These are phyloP conservation scores for Lentinula guzmanii DNA, from an alignment of 768 basidiomycete species.

Conservation along the genomic window DNA sequence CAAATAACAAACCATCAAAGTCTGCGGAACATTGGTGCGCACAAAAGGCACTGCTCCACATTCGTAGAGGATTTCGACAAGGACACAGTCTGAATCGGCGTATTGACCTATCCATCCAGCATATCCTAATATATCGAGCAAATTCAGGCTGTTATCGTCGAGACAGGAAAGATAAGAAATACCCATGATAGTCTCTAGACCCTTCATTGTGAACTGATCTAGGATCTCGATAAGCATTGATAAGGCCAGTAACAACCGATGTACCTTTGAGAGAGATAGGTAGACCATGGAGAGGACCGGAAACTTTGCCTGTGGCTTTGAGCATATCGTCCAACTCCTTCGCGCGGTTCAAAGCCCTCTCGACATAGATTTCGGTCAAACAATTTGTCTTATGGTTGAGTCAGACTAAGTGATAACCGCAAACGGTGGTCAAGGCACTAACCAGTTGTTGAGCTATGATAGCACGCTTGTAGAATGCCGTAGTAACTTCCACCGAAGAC, in stretches of 20 bases:
- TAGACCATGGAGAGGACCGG: slow-evolving; percentile 47
- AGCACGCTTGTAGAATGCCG: slow-evolving; percentile 61
- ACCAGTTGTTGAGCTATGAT: slow-evolving; percentile 65
- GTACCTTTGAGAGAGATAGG: slow-evolving; percentile 37
- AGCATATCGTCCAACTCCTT: slow-evolving; percentile 43
- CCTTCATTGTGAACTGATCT: slow-evolving; percentile 62
- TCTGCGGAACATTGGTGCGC: slow-evolving; percentile 71
- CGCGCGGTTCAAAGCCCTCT: slow-evolving; percentile 42
- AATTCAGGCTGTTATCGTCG: neutral
- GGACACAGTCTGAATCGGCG: slow-evolving; percentile 50
- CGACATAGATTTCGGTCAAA: slow-evolving; percentile 53
- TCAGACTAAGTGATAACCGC: neutral
- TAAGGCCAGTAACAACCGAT: neutral
- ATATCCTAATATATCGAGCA: slow-evolving; percentile 42
- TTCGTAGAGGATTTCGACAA: slow-evolving; percentile 62
- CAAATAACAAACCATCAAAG: slow-evolving; percentile 55
- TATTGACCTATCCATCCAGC: slow-evolving; percentile 64
- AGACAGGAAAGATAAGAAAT: neutral
- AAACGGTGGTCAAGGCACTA: slow-evolving; percentile 9
- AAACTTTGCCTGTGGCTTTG: slow-evolving; percentile 35
- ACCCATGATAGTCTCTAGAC: slow-evolving; percentile 67
- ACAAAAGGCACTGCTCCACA: slow-evolving; percentile 70
- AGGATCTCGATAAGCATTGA: neutral
- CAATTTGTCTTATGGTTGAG: slow-evolving; percentile 36
- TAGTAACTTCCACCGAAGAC: slow-evolving; percentile 53